Base-by-base conservation (phyloP, 164 flowering plant species). In the Warburgia ugandensis region DNA sequence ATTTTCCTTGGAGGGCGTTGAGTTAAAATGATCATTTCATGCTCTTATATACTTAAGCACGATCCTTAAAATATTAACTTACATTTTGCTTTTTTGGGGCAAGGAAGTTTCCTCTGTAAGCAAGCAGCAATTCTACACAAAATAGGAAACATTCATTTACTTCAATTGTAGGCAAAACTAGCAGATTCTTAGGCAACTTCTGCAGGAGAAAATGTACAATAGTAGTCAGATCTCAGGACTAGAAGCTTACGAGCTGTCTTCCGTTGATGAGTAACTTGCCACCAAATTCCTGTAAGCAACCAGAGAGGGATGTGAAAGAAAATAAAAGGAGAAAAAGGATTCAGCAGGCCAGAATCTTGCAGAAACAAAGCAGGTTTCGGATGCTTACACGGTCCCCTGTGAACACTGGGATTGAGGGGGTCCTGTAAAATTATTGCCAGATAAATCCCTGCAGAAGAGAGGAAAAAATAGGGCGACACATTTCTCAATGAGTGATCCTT, bases 361-460 rank as follows among this genome's bases (percentile, higher is more conserved):
- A 11, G 8, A 19, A 23, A 17, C 10, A 43, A 11, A 22, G 26
- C 27, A 37, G 5, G 23, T 43, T 28, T 11, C 29, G 22, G 14
- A 32, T 30, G 16, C 48, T 33, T 43, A 59, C 55, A 59, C 6
- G 21, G 23, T 44, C 4, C 42, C 29, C 27, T 25, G 20, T 10
- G 6, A 8, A 27, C 50, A 50, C 25, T 2, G 1, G 1, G 26
- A 1, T 50, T 16, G 48, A 25, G 41, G 26, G 17, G 14, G 6
- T 6, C 59, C 69, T 0, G 80, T 68, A 63, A 87, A 87, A 50
- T 78, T 81, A 69, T 85, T 85, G 66, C 81, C 72, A 26, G 94
- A 85, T 44, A 85, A 19, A 65, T 88, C 96, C 49, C 98, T 91
- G 82, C 66, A 79, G 62, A 8, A 32, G 11, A 32, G 25, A n/a